Conservation (phyloP, 2,329 filamentous ascomycete species). For the Hansfordia pulvinata region DNA sequence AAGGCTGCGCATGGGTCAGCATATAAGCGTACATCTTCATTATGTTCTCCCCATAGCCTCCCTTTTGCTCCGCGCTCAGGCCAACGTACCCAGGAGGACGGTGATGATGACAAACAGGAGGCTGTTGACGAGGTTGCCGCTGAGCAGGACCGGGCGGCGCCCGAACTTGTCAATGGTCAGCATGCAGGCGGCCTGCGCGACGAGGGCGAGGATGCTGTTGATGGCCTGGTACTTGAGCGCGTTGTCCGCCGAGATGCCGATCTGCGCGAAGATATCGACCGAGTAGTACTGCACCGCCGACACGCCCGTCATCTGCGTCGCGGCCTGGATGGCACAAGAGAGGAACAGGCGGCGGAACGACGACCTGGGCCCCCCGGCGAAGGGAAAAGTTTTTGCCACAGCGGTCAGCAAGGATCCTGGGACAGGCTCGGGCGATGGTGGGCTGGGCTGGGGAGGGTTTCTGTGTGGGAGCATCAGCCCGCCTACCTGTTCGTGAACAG, state of each 20-base stretch:
- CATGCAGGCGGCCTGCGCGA: slow-evolving; percentile 57
- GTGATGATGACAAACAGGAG: slow-evolving; percentile 59
- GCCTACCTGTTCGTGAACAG: slow-evolving; percentile 43
- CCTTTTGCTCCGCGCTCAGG: too few relatives aligned
- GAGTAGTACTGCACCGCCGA: slow-evolving; percentile 66
- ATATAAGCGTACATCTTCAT: too few relatives aligned
- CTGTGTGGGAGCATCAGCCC: background rate
- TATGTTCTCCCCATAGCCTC: too few relatives aligned
- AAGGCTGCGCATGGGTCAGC: too few relatives aligned
- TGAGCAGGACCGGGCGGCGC: slow-evolving; percentile 58
- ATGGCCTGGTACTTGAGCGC: slow-evolving; percentile 67
- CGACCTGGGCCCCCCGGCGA: slow-evolving; percentile 22
- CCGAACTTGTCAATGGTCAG: slow-evolving; percentile 56
- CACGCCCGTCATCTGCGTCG: slow-evolving; percentile 65
- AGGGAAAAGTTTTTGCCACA: slow-evolving; percentile 6
- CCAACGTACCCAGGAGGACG: slow-evolving; percentile 25
- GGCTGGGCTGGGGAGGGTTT: too few relatives aligned
- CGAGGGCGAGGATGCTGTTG: slow-evolving; percentile 54
- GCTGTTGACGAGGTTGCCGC: slow-evolving; percentile 58
- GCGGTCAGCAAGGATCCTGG: too few relatives aligned
- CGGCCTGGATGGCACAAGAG: slow-evolving; percentile 54
- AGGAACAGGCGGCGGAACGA: slow-evolving; percentile 62
- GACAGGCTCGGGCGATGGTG: too few relatives aligned
- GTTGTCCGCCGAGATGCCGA: slow-evolving; percentile 51
- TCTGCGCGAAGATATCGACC: slow-evolving; percentile 51